These are phyloP conservation scores for Phytophthora hybrid DNA, from an alignment of 352 stramenopile genomes.

Conservation along the genomic window DNA sequence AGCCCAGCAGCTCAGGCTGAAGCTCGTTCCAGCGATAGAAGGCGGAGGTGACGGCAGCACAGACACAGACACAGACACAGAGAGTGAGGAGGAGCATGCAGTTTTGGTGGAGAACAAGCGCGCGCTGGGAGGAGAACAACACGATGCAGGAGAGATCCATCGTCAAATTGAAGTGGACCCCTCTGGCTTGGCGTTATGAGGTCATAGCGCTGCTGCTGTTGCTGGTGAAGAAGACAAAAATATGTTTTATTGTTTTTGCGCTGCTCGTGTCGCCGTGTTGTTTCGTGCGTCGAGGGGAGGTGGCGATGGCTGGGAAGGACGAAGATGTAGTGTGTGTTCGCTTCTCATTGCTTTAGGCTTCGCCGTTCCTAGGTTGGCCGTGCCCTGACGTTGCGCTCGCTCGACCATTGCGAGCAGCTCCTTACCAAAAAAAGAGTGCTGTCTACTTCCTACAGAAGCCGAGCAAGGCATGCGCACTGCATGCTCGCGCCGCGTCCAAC, in stretches of 20 bases:
- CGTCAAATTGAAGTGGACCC: constrained; percentile 13
- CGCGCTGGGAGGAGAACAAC: neutral
- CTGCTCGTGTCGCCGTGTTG: constrained; percentile 28
- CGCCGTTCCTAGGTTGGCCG: constrained; percentile 44
- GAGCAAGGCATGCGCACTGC: constrained; percentile 39
- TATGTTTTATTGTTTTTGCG: constrained; percentile 45
- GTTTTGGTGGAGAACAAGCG: constrained; percentile 25
- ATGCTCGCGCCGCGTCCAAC: constrained; percentile 46
- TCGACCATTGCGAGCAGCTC: constrained; percentile 33
- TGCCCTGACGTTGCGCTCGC: constrained; percentile 25
- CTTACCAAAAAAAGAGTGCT: constrained; percentile 34
- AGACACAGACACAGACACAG: neutral
- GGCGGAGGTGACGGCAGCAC: constrained; percentile 1
- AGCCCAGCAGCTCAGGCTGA: constrained; percentile 6
- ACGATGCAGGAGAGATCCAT: constrained; percentile 3
- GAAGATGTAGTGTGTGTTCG: constrained; percentile 28
- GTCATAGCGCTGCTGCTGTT: neutral
- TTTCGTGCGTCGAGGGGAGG: constrained; percentile 21
- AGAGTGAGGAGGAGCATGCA: constrained; percentile 11
- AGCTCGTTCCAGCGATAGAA: constrained; percentile 32
- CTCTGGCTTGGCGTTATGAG: neutral
- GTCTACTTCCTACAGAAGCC: constrained; percentile 49
- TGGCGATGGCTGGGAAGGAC: constrained; percentile 30
- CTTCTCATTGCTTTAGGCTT: constrained; percentile 50
- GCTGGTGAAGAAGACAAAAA: constrained; percentile 44